phyloP scores from a whole-genome alignment of 2,329 filamentous ascomycete genomes.

The Calonectria montana region DNA sequence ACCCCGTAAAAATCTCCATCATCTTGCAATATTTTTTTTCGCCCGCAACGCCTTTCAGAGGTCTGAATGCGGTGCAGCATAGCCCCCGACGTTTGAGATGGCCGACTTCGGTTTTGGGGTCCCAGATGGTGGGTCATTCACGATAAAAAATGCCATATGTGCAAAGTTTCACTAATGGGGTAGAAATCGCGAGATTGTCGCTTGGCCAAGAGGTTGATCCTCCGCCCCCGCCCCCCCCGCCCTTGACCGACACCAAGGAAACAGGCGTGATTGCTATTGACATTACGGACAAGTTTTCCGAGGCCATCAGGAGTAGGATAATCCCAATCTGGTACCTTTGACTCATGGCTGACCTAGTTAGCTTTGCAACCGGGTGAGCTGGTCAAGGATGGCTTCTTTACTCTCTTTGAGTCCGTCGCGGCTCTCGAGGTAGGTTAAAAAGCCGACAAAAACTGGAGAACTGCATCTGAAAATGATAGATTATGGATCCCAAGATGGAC shows the following conservation, averaged over 20 bases:
- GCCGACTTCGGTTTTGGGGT: slow-evolving; percentile 49
- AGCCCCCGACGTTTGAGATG: slow-evolving; percentile 40
- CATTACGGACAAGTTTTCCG: slow-evolving; percentile 67
- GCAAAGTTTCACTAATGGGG: slow-evolving; percentile 41
- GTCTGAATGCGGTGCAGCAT: slow-evolving; percentile 30
- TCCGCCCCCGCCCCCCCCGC: slow-evolving; percentile 46
- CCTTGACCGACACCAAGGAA: slow-evolving; percentile 54
- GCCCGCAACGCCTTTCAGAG: neutral
- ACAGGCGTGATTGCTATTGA: slow-evolving; percentile 67
- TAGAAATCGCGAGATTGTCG: slow-evolving; percentile 57
- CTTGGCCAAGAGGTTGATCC: slow-evolving; percentile 48
- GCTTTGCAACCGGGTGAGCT: slow-evolving; percentile 83
- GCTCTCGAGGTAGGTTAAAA: slow-evolving; percentile 73
- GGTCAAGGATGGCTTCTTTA: slow-evolving; percentile 94
- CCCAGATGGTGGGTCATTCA: slow-evolving; percentile 48
- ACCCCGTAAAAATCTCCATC: neutral
- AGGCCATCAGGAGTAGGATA: slow-evolving; percentile 63
- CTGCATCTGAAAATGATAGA: slow-evolving; percentile 63
- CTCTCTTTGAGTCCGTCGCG: slow-evolving; percentile 92
- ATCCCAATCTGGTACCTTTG: neutral
- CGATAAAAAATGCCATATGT: neutral
- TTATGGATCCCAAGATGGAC: slow-evolving; percentile 99
- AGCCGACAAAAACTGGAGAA: slow-evolving; percentile 99
- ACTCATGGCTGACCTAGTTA: slow-evolving; percentile 52
- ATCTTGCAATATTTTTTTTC: neutral